Evolutionary conservation across 164 flowering plant genomes (phyloP).

Genomic region (Amborella trichopoda): DNA sequence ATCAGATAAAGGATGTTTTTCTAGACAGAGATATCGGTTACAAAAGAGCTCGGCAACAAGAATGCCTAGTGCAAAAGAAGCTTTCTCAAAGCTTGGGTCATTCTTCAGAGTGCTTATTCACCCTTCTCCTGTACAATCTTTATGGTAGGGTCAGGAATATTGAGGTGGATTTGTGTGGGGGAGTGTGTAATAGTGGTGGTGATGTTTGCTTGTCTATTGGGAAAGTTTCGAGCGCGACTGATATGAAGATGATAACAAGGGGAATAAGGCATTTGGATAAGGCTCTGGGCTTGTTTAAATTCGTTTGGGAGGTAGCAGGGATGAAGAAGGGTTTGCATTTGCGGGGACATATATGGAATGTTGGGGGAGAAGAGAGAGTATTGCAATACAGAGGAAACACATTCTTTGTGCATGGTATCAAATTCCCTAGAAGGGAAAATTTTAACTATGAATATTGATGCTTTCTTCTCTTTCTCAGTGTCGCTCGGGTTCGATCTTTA

Average conservation of each 20-base stretch:
- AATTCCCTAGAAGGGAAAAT: conserved; percentile 11
- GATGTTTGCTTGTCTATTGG: conserved; percentile 49
- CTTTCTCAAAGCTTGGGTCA: conserved; percentile 51
- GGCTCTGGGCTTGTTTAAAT: conserved; percentile 58
- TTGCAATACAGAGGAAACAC: conserved; percentile 43
- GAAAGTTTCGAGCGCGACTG: conserved; percentile 54
- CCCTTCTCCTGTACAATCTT: conserved; percentile 59
- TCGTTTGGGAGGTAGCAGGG: conserved; percentile 67
- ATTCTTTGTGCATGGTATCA: conserved; percentile 50
- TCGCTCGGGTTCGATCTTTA: background rate
- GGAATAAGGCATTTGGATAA: conserved; percentile 71
- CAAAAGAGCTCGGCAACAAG: conserved; percentile 52
- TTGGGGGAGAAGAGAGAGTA: conserved; percentile 41
- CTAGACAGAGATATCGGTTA: conserved; percentile 59
- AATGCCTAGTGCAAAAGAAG: conserved; percentile 64
- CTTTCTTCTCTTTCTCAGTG: background rate
- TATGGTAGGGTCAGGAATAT: conserved; percentile 42
- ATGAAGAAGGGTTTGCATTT: conserved; percentile 49
- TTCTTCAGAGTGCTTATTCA: conserved; percentile 69
- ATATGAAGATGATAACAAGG: conserved; percentile 38
- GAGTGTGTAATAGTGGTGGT: conserved; percentile 22
- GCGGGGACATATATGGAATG: conserved; percentile 82
- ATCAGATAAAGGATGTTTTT: conserved; percentile 66
- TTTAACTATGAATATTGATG: background rate
- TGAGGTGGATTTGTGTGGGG: conserved; percentile 67